Percentiles rank a stretch among this genome's conserved stretches.
phyloP scores from a whole-genome alignment of 495 filamentous ascomycete genomes.

The Acidomyces sp. region DNA sequence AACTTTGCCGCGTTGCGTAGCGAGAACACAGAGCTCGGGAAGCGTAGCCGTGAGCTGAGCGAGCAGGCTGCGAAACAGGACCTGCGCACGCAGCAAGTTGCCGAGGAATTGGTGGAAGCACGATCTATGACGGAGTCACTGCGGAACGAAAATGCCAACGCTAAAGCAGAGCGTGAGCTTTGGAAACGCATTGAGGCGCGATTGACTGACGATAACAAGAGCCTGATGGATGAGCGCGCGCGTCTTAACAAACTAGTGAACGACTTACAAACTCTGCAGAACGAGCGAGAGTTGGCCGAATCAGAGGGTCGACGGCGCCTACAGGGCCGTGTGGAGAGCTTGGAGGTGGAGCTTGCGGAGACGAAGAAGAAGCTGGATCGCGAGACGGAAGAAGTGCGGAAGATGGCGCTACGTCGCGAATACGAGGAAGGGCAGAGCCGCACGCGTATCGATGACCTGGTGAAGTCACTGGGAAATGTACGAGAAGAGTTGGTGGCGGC shows the following conservation, averaged over 20 bases:
- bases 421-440: conserved; percentile 66
- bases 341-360: conserved; percentile 63
- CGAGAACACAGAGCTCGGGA: conserved; percentile 75
- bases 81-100: conserved; percentile 73
- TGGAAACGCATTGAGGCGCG: conserved; percentile 86
- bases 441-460: conserved; percentile 63
- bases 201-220: conserved; percentile 71
- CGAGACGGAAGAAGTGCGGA: conserved; percentile 70
- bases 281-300: conserved; percentile 79
- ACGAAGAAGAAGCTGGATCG: conserved; percentile 75
- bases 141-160: conserved; percentile 78
- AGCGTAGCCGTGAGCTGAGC: conserved; percentile 56
- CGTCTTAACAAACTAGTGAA: conserved; percentile 67
- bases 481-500: conserved; percentile 72
- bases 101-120: conserved; percentile 82
- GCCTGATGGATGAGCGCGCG: conserved; percentile 64
- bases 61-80: conserved; percentile 84
- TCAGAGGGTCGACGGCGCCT: conserved; percentile 66
- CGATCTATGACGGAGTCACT: conserved; percentile 71
- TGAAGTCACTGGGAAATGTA: conserved; percentile 57
- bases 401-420: conserved; percentile 65
- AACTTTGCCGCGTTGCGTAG: conserved; percentile 70
- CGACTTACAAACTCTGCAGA: conserved; percentile 71
- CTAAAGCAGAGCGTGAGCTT: conserved; percentile 82
- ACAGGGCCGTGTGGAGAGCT: conserved; percentile 57